Base-by-base conservation (phyloP, 2,329 filamentous ascomycete genomes). In the Aaosphaeria pasadenensis region DNA sequence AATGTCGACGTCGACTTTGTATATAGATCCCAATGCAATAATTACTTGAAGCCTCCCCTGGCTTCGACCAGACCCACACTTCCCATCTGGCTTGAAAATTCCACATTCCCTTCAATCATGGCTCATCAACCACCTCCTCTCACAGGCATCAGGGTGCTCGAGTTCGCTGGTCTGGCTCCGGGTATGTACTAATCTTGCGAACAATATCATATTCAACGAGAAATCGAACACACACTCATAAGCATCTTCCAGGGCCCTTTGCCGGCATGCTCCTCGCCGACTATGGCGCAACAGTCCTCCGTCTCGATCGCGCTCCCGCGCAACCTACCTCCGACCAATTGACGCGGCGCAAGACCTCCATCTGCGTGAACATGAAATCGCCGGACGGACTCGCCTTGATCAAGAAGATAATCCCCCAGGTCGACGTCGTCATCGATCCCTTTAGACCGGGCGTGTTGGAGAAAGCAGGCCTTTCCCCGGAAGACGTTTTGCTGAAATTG, bases 391-490 rank as follows among this genome's bases (percentile, higher is more conserved):
- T 84, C 9, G 77, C 77, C 1, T 75, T 96, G 5, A 71, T 96
- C 45, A 84, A 84, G 51, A 74, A 78, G 3, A 77, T 96, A 1
- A 73, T 87, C 33, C 70, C 74, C 11, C 66, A 74, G 11, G 78
- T 84, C 47, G 92, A 97, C 71, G 77, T 96, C 33, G 71, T 97
- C 30, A 94, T 97, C 68, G 94, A 97, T 69, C 92, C 94, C 0
- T 97, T 91, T 76, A 88, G 92, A 0, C 92, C 92, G 0, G 90
- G 91, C 33, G 89, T 96, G 1, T 80, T 97, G 2, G 92, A 97
- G 72, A 88, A 86, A 44, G 82, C 92, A 7, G 87, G 87, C 0
- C 81, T 97, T 1, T 85, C 84, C 0, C 92, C 92, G 0, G 71
- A 77, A 6, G 78, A 81, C 0, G 80, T 81, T 1, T 77, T 96